These are phyloP conservation scores for Hyaloscypha bicolor DNA, from an alignment of 495 filamentous ascomycete species.

Conservation along the genomic window DNA sequence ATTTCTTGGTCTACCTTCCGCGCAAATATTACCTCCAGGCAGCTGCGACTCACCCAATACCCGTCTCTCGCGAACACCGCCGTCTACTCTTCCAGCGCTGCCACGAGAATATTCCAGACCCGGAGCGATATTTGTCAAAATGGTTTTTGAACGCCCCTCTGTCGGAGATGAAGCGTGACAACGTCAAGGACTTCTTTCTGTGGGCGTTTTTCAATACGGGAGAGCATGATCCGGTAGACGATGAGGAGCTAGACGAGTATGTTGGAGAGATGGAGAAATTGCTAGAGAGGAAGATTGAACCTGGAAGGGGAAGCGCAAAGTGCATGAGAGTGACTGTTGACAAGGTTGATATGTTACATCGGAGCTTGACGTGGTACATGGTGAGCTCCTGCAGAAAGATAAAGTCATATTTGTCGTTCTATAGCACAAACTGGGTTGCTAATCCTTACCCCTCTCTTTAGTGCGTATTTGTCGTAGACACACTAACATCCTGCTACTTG, in stretches of 20 bases:
- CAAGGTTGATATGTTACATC: conserved; percentile 46
- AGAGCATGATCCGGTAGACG: conserved; percentile 29
- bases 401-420: too few species aligned
- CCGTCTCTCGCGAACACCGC: conserved; percentile 36
- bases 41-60: conserved; percentile 43
- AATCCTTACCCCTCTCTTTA: background rate
- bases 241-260: conserved; percentile 54
- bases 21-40: conserved; percentile 45
- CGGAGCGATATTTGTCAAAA: conserved; percentile 51
- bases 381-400: background rate
- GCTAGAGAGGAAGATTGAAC: conserved; percentile 45
- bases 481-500: conserved; percentile 35
- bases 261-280: conserved; percentile 46
- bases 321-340: conserved; percentile 55
- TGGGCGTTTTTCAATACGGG: conserved; percentile 44
- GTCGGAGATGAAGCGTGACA: conserved; percentile 47
- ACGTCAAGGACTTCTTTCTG: conserved; percentile 47
- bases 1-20: conserved; percentile 48
- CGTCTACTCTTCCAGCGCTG: conserved; percentile 44
- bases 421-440: too few species aligned
- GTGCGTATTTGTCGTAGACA: conserved; percentile 40
- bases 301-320: conserved; percentile 52
- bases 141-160: conserved; percentile 50
- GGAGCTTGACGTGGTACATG: conserved; percentile 51
- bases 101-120: conserved; percentile 51